Evolutionary conservation across 148 eudicot genomes (phyloP).

Genomic region (Rhododendron molle): DNA sequence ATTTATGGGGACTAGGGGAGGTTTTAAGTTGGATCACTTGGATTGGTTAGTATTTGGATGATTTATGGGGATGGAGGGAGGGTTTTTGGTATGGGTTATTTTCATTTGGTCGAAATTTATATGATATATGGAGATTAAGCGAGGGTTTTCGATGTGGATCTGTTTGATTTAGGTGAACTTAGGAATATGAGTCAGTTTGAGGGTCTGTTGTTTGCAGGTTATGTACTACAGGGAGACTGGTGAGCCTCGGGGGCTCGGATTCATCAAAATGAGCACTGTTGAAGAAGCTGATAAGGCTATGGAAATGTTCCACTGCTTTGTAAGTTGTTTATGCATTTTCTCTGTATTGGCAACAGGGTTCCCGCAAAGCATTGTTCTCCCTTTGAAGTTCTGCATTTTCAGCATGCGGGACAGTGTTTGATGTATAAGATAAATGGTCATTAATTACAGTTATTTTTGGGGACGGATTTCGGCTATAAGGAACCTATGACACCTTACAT

Average conservation of each 20-base stretch:
- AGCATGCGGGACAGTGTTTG: no score
- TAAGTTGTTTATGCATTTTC: not conserved
- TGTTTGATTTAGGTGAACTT: not conserved
- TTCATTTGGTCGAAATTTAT: no score
- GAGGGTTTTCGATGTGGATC: not conserved
- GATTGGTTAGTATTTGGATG: no score
- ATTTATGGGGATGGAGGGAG: not conserved
- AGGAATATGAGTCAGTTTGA: no score
- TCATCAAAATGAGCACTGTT: conserved; percentile 88
- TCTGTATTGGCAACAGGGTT: no score
- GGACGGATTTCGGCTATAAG: no score
- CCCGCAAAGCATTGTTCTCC: no score
- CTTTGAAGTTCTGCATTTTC: no score
- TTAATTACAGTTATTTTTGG: no score
- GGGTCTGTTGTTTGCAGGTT: conserved; percentile 36
- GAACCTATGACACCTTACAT: no score
- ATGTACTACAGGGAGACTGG: conserved; percentile 86
- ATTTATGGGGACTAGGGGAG: not conserved
- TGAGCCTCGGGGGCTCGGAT: conserved; percentile 85
- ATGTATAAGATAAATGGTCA: no score
- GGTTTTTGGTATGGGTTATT: not conserved
- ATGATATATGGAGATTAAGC: no score
- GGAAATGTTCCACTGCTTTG: conserved; percentile 60
- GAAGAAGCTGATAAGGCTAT: conserved; percentile 85
- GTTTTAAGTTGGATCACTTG: not conserved